These are phyloP conservation scores for Diaporthe velutina DNA, from an alignment of 2,329 filamentous ascomycete genomes.

Conservation along the genomic window DNA sequence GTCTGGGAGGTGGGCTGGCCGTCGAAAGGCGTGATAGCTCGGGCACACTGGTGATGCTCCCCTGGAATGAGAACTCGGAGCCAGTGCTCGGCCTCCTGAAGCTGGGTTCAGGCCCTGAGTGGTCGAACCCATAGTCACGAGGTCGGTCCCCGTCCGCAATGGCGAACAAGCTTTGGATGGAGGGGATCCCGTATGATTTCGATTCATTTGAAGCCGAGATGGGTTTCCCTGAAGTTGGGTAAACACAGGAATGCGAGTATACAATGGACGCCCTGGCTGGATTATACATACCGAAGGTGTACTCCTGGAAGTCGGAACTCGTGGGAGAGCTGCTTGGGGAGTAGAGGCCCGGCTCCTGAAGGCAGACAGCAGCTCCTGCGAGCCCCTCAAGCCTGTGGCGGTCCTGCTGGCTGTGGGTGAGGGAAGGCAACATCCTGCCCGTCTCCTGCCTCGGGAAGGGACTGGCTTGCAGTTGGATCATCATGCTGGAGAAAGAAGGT, in stretches of 20 bases:
- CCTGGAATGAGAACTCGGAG: conserved; percentile 23
- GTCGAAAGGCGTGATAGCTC: conserved; percentile 34
- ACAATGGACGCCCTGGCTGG: not conserved
- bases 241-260: not conserved
- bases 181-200: conserved; percentile 17
- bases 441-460: not conserved
- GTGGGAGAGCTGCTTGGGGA: conserved; percentile 11
- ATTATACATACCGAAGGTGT: conserved; percentile 10
- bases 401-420: conserved; percentile 16
- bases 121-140: conserved; percentile 5
- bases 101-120: not conserved
- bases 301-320: conserved; percentile 4
- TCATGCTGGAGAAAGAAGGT: conserved; percentile 12
- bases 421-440: conserved; percentile 19
- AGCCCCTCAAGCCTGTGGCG: conserved; percentile 17
- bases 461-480: conserved; percentile 28
- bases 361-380: conserved; percentile 30
- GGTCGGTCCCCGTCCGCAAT: conserved; percentile 22
- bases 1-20: conserved; percentile 19
- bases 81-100: conserved; percentile 33
- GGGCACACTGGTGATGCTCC: conserved; percentile 30
- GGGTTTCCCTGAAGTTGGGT: conserved; percentile 9
- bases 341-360: conserved; percentile 24
- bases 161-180: conserved; percentile 30
- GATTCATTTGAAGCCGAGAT: not conserved